phyloP scores from a whole-genome alignment of 257 asterid genomes.

The Lithospermum erythrorhizon region DNA sequence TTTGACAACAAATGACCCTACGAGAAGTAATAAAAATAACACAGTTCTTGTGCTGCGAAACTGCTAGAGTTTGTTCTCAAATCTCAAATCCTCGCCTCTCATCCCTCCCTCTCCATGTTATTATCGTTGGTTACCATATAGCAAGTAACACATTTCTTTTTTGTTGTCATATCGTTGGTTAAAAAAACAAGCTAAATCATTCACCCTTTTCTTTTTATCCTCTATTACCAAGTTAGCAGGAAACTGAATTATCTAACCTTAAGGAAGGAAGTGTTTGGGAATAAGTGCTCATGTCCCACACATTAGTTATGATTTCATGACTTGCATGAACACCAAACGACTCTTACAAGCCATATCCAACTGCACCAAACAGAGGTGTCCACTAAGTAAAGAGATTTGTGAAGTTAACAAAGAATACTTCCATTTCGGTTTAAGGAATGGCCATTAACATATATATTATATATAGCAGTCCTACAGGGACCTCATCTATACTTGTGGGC shows the following conservation, averaged over 20 bases:
- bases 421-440: conserved; percentile 6
- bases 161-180: too few species aligned
- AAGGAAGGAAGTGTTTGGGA: background rate
- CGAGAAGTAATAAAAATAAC: background rate
- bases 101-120: too few species aligned
- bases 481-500: background rate
- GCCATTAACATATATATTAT: background rate
- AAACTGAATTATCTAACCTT: too few species aligned
- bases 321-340: conserved; percentile 1
- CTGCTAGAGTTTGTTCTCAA: too few species aligned
- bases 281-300: background rate
- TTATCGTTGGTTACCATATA: too few species aligned
- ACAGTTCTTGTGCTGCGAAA: background rate
- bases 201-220: too few species aligned
- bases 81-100: too few species aligned
- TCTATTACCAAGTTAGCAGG: background rate
- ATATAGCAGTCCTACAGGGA: background rate
- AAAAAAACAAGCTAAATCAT: too few species aligned
- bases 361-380: conserved; percentile 12
- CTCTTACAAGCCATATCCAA: conserved; percentile 14
- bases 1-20: background rate
- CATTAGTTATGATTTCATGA: background rate
- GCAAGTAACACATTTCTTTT: too few species aligned
- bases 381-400: conserved; percentile 7
- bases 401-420: background rate